These are phyloP conservation scores for Rutstroemia sydowiana DNA, from an alignment of 2,329 filamentous ascomycete species.

Conservation along the genomic window DNA sequence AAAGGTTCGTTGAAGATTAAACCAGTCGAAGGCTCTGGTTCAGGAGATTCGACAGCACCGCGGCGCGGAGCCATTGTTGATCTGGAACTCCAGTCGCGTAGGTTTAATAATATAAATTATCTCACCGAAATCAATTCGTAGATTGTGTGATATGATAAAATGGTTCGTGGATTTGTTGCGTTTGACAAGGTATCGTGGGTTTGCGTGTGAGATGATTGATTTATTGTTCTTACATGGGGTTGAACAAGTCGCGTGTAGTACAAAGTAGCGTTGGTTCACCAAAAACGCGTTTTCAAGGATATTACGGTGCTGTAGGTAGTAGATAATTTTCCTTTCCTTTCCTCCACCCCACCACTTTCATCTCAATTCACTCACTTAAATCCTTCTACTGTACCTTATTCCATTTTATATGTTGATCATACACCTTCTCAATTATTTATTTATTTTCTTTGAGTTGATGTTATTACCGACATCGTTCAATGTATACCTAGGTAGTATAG, in stretches of 20 bases:
- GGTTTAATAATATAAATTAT: neutral
- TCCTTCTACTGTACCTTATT: too few relatives aligned
- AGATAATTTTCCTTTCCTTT: neutral
- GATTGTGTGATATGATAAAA: neutral
- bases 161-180: neutral
- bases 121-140: neutral
- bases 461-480: too few relatives aligned
- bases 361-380: neutral
- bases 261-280: neutral
- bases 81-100: conserved; percentile 4
- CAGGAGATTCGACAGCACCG: conserved; percentile 24
- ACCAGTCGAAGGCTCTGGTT: conserved; percentile 32
- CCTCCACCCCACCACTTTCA: neutral
- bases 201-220: too few relatives aligned
- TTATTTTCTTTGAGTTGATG: too few relatives aligned
- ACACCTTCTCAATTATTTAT: too few relatives aligned
- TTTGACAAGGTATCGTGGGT: too few relatives aligned
- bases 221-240: conserved; percentile 2
- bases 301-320: neutral
- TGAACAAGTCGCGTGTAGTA: conserved; percentile 7
- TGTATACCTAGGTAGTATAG: too few relatives aligned
- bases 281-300: conserved; percentile 4
- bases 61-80: conserved; percentile 30
- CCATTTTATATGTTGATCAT: too few relatives aligned
- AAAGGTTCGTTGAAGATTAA: conserved; percentile 80